Evolutionary conservation across 805 yeast species (phyloP).

Genomic region (Candida coquimbonensis): DNA sequence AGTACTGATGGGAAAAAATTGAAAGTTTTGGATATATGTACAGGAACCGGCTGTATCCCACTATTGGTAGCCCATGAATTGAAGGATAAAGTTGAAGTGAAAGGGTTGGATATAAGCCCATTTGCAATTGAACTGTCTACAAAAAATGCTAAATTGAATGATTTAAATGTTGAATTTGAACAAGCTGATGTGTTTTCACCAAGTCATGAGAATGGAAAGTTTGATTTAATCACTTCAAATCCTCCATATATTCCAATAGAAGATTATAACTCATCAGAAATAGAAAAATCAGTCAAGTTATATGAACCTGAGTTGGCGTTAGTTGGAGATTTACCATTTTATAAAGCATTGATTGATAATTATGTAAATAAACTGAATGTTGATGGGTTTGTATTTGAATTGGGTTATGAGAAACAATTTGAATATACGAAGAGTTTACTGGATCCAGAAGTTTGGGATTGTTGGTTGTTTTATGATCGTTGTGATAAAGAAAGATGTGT

Average conservation of each 20-base stretch:
- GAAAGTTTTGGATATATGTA: constrained; percentile 60
- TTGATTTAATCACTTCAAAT: constrained; percentile 66
- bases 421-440: constrained; percentile 27
- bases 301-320: constrained; percentile 78
- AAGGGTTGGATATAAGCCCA: constrained; percentile 33
- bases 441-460: constrained; percentile 35
- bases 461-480: constrained; percentile 44
- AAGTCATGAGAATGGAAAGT: not conserved
- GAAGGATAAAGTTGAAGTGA: constrained; percentile 52
- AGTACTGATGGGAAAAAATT: not conserved
- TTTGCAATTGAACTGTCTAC: constrained; percentile 30
- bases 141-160: constrained; percentile 28
- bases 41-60: constrained; percentile 88
- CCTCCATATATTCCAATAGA: constrained; percentile 76
- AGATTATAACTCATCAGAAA: constrained; percentile 35
- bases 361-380: constrained; percentile 38
- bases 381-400: constrained; percentile 64
- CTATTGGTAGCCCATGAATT: constrained; percentile 36
- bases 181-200: constrained; percentile 8
- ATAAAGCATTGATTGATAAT: constrained; percentile 42
- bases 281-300: constrained; percentile 55
- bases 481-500: constrained; percentile 51
- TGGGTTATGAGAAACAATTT: constrained; percentile 61
- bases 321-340: constrained; percentile 73
- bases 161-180: constrained; percentile 4